Evolutionary conservation across 108 stramenopile genomes (phyloP), one percentile per base, ranked within the genome.

Genomic region (Pseudonitzschia delicatissima): DNA sequence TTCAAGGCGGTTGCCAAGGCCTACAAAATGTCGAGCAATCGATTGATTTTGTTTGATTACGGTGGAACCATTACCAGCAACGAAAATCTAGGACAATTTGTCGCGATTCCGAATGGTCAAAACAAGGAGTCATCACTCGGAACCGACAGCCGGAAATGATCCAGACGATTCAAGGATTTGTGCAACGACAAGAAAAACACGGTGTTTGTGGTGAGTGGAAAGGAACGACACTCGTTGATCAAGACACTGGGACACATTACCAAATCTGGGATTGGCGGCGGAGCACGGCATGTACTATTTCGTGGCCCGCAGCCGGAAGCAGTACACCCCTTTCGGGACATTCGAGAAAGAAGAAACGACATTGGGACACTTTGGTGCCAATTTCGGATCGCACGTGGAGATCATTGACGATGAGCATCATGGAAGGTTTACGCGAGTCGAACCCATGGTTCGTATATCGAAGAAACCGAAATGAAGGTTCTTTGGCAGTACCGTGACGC

Each of bases 401-500:
- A 28, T 85, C 86, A 49, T 65, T 88, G 82, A 74, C 97, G 62
- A 69, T 92, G 80, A 81, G 80, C 68, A 85, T 87, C 66, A 84
- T 98, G 94, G 92, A 98, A 76, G n/a, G 88, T 85, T 18, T 96
- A 95, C 83, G 90, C 96, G 15, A 94, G 94, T 44, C 69, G 95
- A 64, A 96, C 94, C 29, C 94, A 95, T 68, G 94, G 92, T 44
- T 91, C 91, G 60, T 89, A 90, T 64, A 92, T 92, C 57, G 90
- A 91, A 72, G 85, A 94, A 45, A 93, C 90, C 1, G 86, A 96
- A 71, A 93, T 81, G 96, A 96, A 97, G 52, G 84, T 98, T 17
- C 74, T 95, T 23, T 99, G 98, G 98, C 87, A 91, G 67, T 98
- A 97, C 74, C 96, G 95, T 65, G 85, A 94, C 61, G 93, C 96